Evolutionary conservation across 352 stramenopile species (phyloP).

Genomic region (Thalassiosira exigua): DNA sequence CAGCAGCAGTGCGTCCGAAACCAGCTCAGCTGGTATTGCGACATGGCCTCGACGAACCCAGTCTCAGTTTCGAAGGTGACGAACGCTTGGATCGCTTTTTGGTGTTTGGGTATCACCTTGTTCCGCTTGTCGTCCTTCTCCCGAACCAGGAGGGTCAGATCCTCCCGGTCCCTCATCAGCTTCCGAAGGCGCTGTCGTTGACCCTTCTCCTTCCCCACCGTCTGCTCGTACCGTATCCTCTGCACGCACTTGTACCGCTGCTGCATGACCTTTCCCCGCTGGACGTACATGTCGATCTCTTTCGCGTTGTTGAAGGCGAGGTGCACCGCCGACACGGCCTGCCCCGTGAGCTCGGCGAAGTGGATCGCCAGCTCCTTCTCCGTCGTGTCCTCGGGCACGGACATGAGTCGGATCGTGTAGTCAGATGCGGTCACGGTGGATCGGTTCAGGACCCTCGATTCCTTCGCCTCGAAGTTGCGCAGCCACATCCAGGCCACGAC

Average conservation of each 20-base stretch:
- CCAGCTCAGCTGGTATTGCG: slow-evolving; percentile 61
- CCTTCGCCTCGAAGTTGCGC: slow-evolving; percentile 59
- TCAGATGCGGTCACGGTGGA: slow-evolving; percentile 60
- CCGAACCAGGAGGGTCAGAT: slow-evolving; percentile 50
- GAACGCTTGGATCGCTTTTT: slow-evolving; percentile 71
- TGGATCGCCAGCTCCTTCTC: slow-evolving; percentile 69
- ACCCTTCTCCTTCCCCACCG: slow-evolving; percentile 39
- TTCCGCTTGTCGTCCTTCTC: slow-evolving; percentile 60
- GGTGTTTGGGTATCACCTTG: slow-evolving; percentile 38
- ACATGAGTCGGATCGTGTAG: slow-evolving; percentile 67
- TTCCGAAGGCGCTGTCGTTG: slow-evolving; percentile 45
- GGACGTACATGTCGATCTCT: slow-evolving; percentile 67
- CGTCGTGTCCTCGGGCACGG: slow-evolving; percentile 65
- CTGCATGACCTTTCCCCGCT: slow-evolving; percentile 57
- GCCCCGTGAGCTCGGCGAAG: slow-evolving; percentile 65
- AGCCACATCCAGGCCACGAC: slow-evolving; percentile 66
- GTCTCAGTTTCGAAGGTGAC: slow-evolving; percentile 77
- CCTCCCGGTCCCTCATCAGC: slow-evolving; percentile 49
- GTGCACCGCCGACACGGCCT: slow-evolving; percentile 60
- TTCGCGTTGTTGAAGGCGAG: slow-evolving; percentile 65
- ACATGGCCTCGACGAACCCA: slow-evolving; percentile 61
- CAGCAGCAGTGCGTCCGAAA: slow-evolving; percentile 50
- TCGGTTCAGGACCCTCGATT: slow-evolving; percentile 55
- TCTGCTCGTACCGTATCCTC: slow-evolving; percentile 62
- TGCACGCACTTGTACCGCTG: slow-evolving; percentile 61